phyloP scores from a whole-genome alignment of 2,329 filamentous ascomycete species.

The Periconia sp. region DNA sequence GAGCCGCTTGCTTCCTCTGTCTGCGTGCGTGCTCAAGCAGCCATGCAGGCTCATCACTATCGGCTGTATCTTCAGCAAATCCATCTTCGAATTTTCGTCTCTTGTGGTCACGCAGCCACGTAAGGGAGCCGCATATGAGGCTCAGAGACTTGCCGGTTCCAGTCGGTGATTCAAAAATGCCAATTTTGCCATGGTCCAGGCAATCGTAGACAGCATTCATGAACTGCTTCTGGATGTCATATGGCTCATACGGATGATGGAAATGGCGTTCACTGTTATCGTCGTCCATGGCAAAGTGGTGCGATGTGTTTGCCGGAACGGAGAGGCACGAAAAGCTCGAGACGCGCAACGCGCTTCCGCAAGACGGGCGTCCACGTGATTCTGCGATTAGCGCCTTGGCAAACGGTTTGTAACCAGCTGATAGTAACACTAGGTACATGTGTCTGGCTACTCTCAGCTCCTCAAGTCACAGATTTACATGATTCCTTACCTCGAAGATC shows the following conservation, averaged over 20 bases:
- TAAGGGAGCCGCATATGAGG: slow-evolving; percentile 85
- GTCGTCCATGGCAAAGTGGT: slow-evolving; percentile 24
- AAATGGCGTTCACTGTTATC: slow-evolving; percentile 60
- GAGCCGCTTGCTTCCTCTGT: slow-evolving; percentile 70
- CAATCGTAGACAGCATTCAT: slow-evolving; percentile 84
- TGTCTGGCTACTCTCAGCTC: too few species aligned
- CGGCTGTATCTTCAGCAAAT: slow-evolving; percentile 53
- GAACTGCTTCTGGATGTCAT: slow-evolving; percentile 85
- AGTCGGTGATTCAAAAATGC: slow-evolving; percentile 92
- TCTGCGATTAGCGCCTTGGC: too few species aligned
- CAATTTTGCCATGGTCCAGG: slow-evolving; percentile 79
- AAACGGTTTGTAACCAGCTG: too few species aligned
- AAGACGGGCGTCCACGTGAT: background rate
- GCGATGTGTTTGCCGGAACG: too few species aligned
- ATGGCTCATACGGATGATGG: slow-evolving; percentile 86
- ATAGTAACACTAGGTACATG: too few species aligned
- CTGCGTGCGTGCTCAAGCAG: slow-evolving; percentile 77
- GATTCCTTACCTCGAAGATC: too few species aligned
- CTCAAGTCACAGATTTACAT: too few species aligned
- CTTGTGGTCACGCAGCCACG: slow-evolving; percentile 89
- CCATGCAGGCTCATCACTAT: slow-evolving; percentile 81
- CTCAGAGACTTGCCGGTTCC: slow-evolving; percentile 92
- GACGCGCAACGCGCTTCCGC: background rate
- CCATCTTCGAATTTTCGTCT: slow-evolving; percentile 62
- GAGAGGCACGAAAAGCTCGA: background rate